Percentiles rank a stretch among this genome's conserved stretches.
Evolutionary conservation across 208 protist genomes (phyloP).

Genomic region (Trypanosoma cruzi): DNA sequence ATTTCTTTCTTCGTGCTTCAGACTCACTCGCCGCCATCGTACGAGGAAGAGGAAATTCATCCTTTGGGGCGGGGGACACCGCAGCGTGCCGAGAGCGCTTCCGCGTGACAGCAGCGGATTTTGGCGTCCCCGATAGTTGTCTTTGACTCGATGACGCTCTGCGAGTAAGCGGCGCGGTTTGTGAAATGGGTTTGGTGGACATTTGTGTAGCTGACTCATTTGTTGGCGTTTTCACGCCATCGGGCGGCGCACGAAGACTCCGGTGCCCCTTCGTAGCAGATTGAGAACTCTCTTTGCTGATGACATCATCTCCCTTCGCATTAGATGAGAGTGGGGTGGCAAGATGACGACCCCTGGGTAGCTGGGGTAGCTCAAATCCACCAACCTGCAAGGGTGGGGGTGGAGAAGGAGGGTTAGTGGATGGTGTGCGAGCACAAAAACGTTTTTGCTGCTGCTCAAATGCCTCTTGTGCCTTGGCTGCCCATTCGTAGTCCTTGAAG

Average conservation of each 20-base stretch:
- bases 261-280: not conserved
- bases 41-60: constrained; percentile 27
- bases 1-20: constrained; percentile 8
- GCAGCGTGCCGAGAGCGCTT: not conserved
- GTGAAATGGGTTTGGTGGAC: not conserved
- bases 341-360: constrained; percentile 6
- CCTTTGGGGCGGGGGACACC: not conserved
- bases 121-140: not conserved
- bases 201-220: not conserved
- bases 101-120: not conserved
- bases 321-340: not conserved
- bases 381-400: constrained; percentile 16
- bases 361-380: constrained; percentile 22
- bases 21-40: not conserved
- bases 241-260: not conserved
- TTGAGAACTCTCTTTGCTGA: not conserved
- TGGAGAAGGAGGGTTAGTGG: constrained; percentile 9
- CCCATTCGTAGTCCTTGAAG: constrained; percentile 53
- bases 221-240: not conserved
- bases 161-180: not conserved
- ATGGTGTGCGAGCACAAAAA: constrained; percentile 17
- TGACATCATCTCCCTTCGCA: not conserved
- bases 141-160: not conserved
- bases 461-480: constrained; percentile 33
- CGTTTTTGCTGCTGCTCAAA: constrained; percentile 50